Evolutionary conservation across 164 flowering plant species (phyloP).

Genomic region (Litsea cubeba): DNA sequence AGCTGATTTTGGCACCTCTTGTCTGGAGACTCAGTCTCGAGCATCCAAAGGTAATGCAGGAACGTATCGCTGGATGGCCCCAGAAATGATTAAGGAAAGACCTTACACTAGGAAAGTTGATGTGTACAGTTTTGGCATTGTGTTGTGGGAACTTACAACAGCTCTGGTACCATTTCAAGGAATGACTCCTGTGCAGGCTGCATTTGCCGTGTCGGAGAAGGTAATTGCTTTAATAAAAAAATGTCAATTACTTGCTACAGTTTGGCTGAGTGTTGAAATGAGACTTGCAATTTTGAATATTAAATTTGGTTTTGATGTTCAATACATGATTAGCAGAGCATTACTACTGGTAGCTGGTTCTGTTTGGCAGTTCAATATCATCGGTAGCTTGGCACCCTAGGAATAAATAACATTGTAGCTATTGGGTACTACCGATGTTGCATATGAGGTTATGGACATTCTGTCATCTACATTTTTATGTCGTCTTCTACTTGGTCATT

Average conservation of each 20-base stretch:
- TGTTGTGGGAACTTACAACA: slow-evolving; percentile 88
- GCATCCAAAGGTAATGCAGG: slow-evolving; percentile 82
- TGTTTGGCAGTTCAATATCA: background rate
- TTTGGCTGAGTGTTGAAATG: background rate
- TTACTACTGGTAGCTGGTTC: background rate
- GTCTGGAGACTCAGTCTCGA: slow-evolving; percentile 74
- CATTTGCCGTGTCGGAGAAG: slow-evolving; percentile 93
- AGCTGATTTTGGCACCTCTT: slow-evolving; percentile 93
- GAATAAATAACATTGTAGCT: background rate
- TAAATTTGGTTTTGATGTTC: background rate
- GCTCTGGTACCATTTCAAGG: slow-evolving; percentile 91
- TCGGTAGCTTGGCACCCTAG: background rate
- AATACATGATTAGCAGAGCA: background rate
- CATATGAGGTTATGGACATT: background rate
- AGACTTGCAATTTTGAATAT: background rate
- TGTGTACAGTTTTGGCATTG: slow-evolving; percentile 92
- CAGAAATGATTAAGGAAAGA: slow-evolving; percentile 94
- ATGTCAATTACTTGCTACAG: background rate
- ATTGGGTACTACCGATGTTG: background rate
- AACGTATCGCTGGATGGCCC: slow-evolving; percentile 99
- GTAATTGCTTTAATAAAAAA: slow-evolving; percentile 24
- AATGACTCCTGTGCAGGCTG: slow-evolving; percentile 98
- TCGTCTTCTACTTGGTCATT: background rate
- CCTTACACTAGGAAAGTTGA: slow-evolving; percentile 86
- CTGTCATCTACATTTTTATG: background rate